Base-by-base conservation (phyloP, 2,329 filamentous ascomycete genomes). In the Penicillium rolfsii region DNA sequence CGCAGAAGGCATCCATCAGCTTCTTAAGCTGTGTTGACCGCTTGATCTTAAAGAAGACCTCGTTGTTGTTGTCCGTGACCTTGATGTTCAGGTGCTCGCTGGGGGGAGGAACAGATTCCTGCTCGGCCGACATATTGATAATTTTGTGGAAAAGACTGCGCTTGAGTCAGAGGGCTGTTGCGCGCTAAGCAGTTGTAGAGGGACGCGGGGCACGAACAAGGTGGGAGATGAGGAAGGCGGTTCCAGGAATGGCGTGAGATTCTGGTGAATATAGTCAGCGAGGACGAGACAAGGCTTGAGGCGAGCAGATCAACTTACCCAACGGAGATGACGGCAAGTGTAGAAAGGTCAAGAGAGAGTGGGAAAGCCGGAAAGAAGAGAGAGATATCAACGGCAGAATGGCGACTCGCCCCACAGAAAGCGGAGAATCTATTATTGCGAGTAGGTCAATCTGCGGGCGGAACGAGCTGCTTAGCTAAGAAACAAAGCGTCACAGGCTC, bases 31-130 rank as follows among this genome's bases (percentile, higher is more conserved):
- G 91, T 0, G 95, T 99, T 24, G 90, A 93, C 40, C 93, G 87
- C 89, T 99, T 99, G 82, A 99, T 99, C 84, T 99, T 99, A 84
- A 99, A 99, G 79, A 98, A 99, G 71, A 99, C 94, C 77, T 99
- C 95, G 77, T 99, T 99, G 82, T 97, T 97, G 82, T 96, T 97
- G 72, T 99, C 95, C 0, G 95, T 98, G 14, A 99, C 95, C 78
- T 99, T 99, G 82, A 99, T 98, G 81, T 99, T 99, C 5, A 99
- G 84, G 79, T 99, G 95, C 80, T 98, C 94, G 33, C 82, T 82
- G 58, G 82, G 80, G 26, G 82, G 74, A 5, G 67, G 62, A 2
- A 52, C 54, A 11, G 55, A 57, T 55, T 66, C 66, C 22, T 66
- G 59, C 33, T 67, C 67, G 12, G 63, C 64, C 14, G 66, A 65